Base-by-base conservation (phyloP, 192 early-diverging fungal species). In the Podila epicladia region DNA sequence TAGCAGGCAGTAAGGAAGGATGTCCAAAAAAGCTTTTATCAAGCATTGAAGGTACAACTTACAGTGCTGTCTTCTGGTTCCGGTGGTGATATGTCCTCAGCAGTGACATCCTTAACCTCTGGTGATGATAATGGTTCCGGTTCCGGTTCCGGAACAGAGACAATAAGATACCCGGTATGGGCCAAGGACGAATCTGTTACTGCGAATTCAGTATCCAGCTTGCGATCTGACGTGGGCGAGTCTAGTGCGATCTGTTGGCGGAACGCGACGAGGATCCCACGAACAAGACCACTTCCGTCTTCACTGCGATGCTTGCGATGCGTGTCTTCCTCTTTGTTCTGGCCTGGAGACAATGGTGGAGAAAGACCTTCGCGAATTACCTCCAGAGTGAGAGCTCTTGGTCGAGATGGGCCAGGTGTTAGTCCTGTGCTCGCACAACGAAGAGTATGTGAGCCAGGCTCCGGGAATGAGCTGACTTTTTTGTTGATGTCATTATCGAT, bases 241-340 rank as follows among this genome's bases (percentile, higher is more conserved):
- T 72, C 76, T 7, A 72, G 59, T 22, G 67, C 76, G 15, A 65
- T 67, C 38, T 37, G 61, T 41, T 78, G 69, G 45, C 75, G 75
- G 26, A 78, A 63, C 26, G 35, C 75, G 15, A 55, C 51, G 48
- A 78, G 24, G 59, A 78, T 59, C 31, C 55, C 75, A 62, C 58
- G 64, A n/a, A 78, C 75, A 19, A 67, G 64, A 22, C 75, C 61
- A 33, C 58, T 29, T 45, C 68, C 69, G 50, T 71, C 70, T 29
- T 78, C 75, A 26, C 69, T 78, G n/a, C 48, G 69, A n/a, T 71
- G 48, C 37, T 71, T 78, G 26, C 64, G n/a, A 45, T 71, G 69
- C 22, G 38, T 15, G 3, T 68, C 45, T 11, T 45, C 26, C 13
- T 49, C 49, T 22, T 22, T 31, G 49, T 13, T 17, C 45, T 45